Conservation (phyloP, 345 rosid genomes). For the Pistacia integerrima region DNA sequence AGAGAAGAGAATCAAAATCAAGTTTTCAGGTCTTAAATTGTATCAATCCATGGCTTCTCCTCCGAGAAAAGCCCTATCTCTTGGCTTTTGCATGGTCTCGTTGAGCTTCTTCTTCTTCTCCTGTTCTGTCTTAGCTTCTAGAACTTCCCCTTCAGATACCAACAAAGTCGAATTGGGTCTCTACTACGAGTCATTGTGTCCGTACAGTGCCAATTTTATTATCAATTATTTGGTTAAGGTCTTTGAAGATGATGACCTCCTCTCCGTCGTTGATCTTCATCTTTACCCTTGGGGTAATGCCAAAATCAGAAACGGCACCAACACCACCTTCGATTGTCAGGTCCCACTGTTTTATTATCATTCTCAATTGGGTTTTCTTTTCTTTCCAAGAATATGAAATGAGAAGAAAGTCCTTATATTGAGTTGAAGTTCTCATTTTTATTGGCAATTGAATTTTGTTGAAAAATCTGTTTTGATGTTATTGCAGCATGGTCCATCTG, state of each 20-base stretch:
- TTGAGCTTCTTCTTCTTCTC: constrained; percentile 8
- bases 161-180: constrained; percentile 51
- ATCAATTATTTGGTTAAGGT: constrained; percentile 53
- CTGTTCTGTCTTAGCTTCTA: background rate
- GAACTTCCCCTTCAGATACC: constrained; percentile 16
- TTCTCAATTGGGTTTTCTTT: background rate
- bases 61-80: constrained; percentile 11
- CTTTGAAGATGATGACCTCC: constrained; percentile 54
- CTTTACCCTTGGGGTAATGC: constrained; percentile 89
- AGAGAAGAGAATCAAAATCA: background rate
- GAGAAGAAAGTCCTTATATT: background rate
- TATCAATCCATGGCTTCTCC: constrained; percentile 27
- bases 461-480: background rate
- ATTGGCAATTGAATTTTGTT: background rate
- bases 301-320: constrained; percentile 44
- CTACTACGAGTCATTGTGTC: constrained; percentile 86
- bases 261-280: constrained; percentile 67
- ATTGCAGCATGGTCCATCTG: constrained; percentile 81
- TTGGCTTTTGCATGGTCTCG: constrained; percentile 11
- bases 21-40: background rate
- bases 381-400: background rate
- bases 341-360: constrained; percentile 28
- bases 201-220: constrained; percentile 68
- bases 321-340: constrained; percentile 78
- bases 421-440: background rate